Conservation (phyloP, 768 basidiomycete species). For the Lentinula lateritia region DNA sequence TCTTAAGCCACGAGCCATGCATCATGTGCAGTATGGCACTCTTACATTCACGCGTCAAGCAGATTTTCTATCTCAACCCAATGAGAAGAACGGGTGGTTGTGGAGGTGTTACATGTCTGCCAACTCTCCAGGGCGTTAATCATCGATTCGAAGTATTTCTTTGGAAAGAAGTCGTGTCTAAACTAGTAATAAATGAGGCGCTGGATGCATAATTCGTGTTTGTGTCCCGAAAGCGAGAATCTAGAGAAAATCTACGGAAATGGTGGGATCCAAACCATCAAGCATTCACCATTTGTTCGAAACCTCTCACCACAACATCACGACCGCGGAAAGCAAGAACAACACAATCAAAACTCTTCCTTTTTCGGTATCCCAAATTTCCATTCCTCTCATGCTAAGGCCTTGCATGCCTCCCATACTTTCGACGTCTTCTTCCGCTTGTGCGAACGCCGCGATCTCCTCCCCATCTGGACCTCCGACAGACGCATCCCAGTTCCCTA, state of each 20-base stretch:
- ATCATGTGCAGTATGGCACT: conserved; percentile 98
- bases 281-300: neutral
- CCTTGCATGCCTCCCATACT: conserved; percentile 5
- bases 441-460: neutral
- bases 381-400: conserved; percentile 1
- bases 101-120: conserved; percentile 70
- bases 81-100: conserved; percentile 84
- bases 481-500: neutral
- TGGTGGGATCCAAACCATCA: no score
- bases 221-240: neutral
- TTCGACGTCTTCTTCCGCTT: neutral
- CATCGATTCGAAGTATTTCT: conserved; percentile 74
- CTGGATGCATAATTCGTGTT: conserved; percentile 30
- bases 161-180: conserved; percentile 40
- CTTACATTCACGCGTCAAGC: conserved; percentile 89
- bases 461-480: neutral
- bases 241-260: no score
- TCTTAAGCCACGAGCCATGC: conserved; percentile 95
- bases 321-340: neutral
- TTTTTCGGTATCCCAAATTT: conserved; percentile 1
- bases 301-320: neutral
- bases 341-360: neutral
- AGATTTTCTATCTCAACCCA: conserved; percentile 69
- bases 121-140: conserved; percentile 81
- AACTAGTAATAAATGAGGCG: conserved; percentile 11